These are phyloP conservation scores for Apiospora rasikravindrae DNA, from an alignment of 2,329 filamentous ascomycete species.

Conservation along the genomic window DNA sequence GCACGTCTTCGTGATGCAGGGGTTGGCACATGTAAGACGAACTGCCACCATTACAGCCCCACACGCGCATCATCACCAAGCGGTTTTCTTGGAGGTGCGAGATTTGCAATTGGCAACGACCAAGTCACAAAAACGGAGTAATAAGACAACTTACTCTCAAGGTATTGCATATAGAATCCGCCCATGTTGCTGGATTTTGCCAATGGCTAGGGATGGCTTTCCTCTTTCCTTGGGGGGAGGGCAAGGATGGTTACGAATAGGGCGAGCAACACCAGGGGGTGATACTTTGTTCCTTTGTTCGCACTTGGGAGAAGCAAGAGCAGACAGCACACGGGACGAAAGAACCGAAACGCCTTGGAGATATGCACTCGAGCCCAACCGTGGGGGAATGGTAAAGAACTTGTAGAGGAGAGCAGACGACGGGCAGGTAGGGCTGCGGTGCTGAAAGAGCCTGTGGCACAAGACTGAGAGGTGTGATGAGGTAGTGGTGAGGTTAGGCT, in stretches of 20 bases:
- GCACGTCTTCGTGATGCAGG: conserved; percentile 39
- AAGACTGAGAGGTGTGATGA: conserved; percentile 42
- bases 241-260: not conserved
- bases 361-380: conserved; percentile 63
- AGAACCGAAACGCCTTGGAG: conserved; percentile 39
- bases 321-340: conserved; percentile 39
- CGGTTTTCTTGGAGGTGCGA: conserved; percentile 28
- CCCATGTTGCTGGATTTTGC: conserved; percentile 53
- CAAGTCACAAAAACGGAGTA: conserved; percentile 28
- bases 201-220: conserved; percentile 29
- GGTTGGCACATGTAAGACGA: conserved; percentile 43
- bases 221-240: not conserved
- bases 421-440: conserved; percentile 37
- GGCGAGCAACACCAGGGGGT: conserved; percentile 1
- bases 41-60: conserved; percentile 37
- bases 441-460: conserved; percentile 40
- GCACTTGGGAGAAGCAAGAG: conserved; percentile 29
- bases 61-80: conserved; percentile 38
- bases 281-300: conserved; percentile 12
- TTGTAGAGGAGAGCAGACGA: conserved; percentile 39
- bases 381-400: conserved; percentile 42
- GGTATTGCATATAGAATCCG: conserved; percentile 74
- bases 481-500: conserved; percentile 49
- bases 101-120: conserved; percentile 21
- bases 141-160: conserved; percentile 68